Percentiles rank a stretch among this genome's conserved stretches.
Evolutionary conservation across 768 basidiomycete genomes (phyloP).

Genomic region (Hypholoma sublateritium): DNA sequence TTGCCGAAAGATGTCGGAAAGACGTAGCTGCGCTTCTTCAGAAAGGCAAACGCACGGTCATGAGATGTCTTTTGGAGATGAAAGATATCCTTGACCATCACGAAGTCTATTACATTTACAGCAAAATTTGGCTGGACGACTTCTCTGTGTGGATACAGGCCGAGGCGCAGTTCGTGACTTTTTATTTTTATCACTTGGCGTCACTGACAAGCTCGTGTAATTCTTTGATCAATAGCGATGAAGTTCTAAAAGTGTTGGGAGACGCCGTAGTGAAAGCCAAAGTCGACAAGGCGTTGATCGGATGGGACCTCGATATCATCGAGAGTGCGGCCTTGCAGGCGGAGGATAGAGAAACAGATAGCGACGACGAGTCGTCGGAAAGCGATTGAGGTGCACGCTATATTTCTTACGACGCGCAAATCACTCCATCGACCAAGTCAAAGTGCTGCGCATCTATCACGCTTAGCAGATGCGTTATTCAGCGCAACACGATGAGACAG

Average conservation of each 20-base stretch:
- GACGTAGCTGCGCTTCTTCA: constrained; percentile 62
- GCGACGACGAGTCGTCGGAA: constrained; percentile 58
- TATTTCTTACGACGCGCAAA: not conserved
- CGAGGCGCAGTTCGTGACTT: constrained; percentile 52
- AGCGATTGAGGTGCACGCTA: not conserved
- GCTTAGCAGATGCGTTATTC: no score
- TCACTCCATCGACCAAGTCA: not conserved
- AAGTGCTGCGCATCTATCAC: no score
- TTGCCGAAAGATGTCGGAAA: constrained; percentile 65
- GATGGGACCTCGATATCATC: constrained; percentile 70
- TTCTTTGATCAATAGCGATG: constrained; percentile 47
- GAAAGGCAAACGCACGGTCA: constrained; percentile 60
- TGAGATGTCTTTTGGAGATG: constrained; percentile 69
- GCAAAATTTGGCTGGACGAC: constrained; percentile 85
- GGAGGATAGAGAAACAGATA: constrained; percentile 50
- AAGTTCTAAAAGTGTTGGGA: constrained; percentile 46
- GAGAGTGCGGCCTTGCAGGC: constrained; percentile 53
- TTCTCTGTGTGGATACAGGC: constrained; percentile 80
- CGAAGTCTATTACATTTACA: constrained; percentile 87
- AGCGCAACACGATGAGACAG: not conserved
- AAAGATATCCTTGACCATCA: constrained; percentile 77
- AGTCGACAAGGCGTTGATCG: constrained; percentile 56
- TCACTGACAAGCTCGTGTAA: not conserved
- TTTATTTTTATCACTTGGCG: not conserved
- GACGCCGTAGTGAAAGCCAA: constrained; percentile 34